These are phyloP conservation scores for Pterocarpus santalinus DNA, from an alignment of 306 rosid species.

Conservation along the genomic window DNA sequence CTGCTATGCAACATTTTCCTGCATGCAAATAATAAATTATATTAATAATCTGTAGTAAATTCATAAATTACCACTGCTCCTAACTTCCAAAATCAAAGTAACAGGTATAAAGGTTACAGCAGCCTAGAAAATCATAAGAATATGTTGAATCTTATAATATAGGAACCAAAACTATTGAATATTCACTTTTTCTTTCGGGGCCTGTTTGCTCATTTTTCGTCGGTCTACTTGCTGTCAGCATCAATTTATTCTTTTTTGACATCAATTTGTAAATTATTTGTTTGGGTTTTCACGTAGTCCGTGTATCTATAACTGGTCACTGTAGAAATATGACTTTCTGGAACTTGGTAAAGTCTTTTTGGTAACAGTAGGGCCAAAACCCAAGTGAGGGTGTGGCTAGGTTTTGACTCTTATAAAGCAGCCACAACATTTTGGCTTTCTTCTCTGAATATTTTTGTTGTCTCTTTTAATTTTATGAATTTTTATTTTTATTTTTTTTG, in stretches of 20 bases:
- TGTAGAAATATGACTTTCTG: too few species aligned
- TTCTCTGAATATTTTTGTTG: neutral
- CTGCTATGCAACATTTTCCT: constrained; percentile 6
- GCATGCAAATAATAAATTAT: constrained; percentile 23
- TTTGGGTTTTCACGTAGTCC: neutral
- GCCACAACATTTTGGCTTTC: too few species aligned
- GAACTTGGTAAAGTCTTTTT: too few species aligned
- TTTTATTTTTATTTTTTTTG: neutral
- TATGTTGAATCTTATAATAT: neutral
- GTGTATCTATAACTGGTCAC: too few species aligned
- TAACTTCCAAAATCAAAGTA: neutral
- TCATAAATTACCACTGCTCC: constrained; percentile 13
- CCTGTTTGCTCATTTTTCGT: neutral
- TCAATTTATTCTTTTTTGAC: neutral
- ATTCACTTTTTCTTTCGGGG: neutral
- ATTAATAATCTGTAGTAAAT: constrained; percentile 24
- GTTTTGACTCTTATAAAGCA: too few species aligned
- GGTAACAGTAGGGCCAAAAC: too few species aligned
- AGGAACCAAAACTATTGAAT: neutral
- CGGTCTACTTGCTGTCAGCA: constrained; percentile 16
- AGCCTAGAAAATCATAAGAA: constrained; percentile 14
- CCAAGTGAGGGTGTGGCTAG: too few species aligned
- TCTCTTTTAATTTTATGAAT: neutral
- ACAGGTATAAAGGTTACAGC: constrained; percentile 26
- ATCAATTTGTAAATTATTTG: too few species aligned